A percentile compares a stretch with the other conserved stretches of the same genome.
Conservation (phyloP, 2,329 filamentous ascomycete genomes). For the Aaosphaeria pasadenensis region DNA sequence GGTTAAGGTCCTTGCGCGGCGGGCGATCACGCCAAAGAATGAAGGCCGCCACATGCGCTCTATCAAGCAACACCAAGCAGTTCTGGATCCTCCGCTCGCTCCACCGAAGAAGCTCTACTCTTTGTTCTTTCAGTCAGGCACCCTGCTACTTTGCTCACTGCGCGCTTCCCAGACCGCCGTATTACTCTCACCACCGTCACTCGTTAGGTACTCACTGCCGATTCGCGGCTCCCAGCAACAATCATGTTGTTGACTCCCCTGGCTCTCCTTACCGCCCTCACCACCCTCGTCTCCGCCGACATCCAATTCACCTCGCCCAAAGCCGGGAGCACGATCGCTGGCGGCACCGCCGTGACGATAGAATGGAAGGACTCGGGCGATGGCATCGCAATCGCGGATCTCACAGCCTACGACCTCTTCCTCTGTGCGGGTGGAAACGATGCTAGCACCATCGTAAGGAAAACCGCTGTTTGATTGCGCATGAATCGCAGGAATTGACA, state of each 20-base stretch:
- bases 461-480: conserved; percentile 5
- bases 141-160: background rate
- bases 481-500: background rate
- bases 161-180: background rate
- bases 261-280: conserved; percentile 35
- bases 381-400: conserved; percentile 48
- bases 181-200: background rate
- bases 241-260: background rate
- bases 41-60: no score
- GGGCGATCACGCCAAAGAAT: no score
- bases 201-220: background rate
- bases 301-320: conserved; percentile 54
- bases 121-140: background rate
- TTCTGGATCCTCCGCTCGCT: no score
- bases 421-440: conserved; percentile 61
- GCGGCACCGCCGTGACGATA: conserved; percentile 51
- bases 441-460: conserved; percentile 43
- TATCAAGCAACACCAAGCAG: no score
- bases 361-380: conserved; percentile 57
- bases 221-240: background rate
- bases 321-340: conserved; percentile 49
- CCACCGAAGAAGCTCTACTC: no score
- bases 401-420: conserved; percentile 56
- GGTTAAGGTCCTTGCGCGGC: no score
- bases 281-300: conserved; percentile 48